Conservation (phyloP, 768 basidiomycete species). For the Paxillus rubicundulus region DNA sequence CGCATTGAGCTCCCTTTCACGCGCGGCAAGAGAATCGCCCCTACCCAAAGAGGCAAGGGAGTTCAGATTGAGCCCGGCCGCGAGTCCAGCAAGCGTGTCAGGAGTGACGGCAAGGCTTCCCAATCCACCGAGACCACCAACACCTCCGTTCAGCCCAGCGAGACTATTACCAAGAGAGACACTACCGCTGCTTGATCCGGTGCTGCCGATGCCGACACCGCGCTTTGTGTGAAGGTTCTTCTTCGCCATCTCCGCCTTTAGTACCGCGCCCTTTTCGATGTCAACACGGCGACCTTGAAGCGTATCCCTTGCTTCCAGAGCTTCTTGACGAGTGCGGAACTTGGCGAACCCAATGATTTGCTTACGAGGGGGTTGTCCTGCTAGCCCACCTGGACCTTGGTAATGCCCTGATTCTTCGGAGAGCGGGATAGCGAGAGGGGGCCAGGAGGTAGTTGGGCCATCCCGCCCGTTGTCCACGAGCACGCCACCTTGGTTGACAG, state of each 20-base stretch:
- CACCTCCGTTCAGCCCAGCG: constrained; percentile 23
- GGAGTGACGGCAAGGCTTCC: constrained; percentile 27
- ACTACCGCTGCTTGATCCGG: constrained; percentile 25
- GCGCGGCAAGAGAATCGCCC: constrained; percentile 31
- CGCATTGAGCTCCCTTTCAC: constrained; percentile 48
- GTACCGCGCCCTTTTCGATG: constrained; percentile 84
- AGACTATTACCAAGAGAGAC: constrained; percentile 27
- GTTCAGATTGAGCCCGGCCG: constrained; percentile 29
- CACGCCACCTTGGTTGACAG: constrained; percentile 78
- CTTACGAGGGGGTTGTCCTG: constrained; percentile 63
- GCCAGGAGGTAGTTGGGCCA: constrained; percentile 70
- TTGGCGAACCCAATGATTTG: constrained; percentile 99
- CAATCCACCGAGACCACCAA: constrained; percentile 27
- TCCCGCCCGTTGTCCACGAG: constrained; percentile 78
- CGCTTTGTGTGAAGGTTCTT: constrained; percentile 98
- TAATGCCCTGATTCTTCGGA: constrained; percentile 34
- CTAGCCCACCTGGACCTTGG: constrained; percentile 23
- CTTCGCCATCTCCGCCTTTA: constrained; percentile 99
- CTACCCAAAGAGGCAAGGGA: constrained; percentile 23
- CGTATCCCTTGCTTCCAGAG: constrained; percentile 81
- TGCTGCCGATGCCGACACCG: constrained; percentile 68
- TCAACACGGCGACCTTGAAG: constrained; percentile 91
- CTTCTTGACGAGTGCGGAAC: constrained; percentile 85
- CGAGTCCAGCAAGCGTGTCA: constrained; percentile 27
- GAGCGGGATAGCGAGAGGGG: constrained; percentile 35